Evolutionary conservation across 371 early-diverging fungal genomes (phyloP).

Genomic region (Smittium culicis): DNA sequence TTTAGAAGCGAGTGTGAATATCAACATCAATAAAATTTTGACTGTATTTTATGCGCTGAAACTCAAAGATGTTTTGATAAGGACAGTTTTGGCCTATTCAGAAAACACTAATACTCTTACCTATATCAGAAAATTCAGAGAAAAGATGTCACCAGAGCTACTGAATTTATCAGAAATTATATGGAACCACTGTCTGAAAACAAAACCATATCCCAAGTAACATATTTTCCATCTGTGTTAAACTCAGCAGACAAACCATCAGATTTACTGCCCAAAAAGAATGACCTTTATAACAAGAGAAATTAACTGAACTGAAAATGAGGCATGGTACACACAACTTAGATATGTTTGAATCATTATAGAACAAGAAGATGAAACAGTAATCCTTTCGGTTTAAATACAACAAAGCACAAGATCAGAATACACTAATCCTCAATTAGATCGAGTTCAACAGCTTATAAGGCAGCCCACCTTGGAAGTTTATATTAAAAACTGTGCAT

Average conservation of each 20-base stretch:
- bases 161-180: neutral
- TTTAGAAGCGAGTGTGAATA: neutral
- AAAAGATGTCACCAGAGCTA: neutral
- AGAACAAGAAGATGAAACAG: neutral
- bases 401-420: too few species aligned
- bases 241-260: neutral
- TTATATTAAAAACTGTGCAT: too few species aligned
- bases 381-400: neutral
- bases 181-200: neutral
- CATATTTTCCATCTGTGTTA: neutral
- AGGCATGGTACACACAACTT: neutral
- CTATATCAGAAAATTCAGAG: neutral
- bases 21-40: neutral
- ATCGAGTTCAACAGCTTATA: too few species aligned
- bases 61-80: neutral
- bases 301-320: neutral
- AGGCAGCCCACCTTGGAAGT: too few species aligned
- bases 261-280: neutral
- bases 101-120: neutral
- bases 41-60: neutral
- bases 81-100: neutral
- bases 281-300: neutral
- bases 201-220: neutral
- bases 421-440: too few species aligned
- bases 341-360: neutral